Base-by-base conservation (phyloP, 345 rosid species). In the Microcos paniculata region DNA sequence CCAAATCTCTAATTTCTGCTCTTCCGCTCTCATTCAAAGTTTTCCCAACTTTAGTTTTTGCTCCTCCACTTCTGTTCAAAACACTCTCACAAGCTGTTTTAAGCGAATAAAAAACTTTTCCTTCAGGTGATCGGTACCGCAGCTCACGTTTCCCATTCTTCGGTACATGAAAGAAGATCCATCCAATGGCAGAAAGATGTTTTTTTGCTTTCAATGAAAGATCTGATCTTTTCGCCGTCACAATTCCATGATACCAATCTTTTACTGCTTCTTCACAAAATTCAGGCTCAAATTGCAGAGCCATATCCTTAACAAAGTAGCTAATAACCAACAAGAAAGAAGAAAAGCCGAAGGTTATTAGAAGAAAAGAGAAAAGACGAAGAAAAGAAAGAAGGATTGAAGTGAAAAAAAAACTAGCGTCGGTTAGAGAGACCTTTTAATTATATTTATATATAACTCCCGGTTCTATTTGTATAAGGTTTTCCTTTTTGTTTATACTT, bases 41-140 rank as follows among this genome's bases (percentile, higher is more conserved):
- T 33, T 40, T 53, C 31, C 43, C 0, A 26, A 43, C 7, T 48
- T 4, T 43, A 7, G 4, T 42, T 13, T 11, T 40, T 66, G 21
- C 40, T 46, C 45, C 21, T 1, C 24, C 26, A 12, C 56, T 68
- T 10, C 13, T 49, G 0, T 71, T 66, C 0, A 78, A 56, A 9
- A 28, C 64, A 23, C 42, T 56, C 51, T 78, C 71, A 66, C 82
- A 75, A 4, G 82, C 84, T 16, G 53, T 75, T 40, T 30, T 63
- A 14, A 82, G 67, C 0, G 81, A 78, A 52, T 28, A 28, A 7
- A 28, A 78, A 31, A 13, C n/a, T 1, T 46, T n/a, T 4, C 79
- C 84, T 0, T 43, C 23, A 0, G 84, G 82, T 0, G 79, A 75
- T 16, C 38, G 70, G 59, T 82, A 78, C 0, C 77, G 61, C 18